phyloP scores from a whole-genome alignment of 192 early-diverging fungal genomes.

The Coemansia sp. region DNA sequence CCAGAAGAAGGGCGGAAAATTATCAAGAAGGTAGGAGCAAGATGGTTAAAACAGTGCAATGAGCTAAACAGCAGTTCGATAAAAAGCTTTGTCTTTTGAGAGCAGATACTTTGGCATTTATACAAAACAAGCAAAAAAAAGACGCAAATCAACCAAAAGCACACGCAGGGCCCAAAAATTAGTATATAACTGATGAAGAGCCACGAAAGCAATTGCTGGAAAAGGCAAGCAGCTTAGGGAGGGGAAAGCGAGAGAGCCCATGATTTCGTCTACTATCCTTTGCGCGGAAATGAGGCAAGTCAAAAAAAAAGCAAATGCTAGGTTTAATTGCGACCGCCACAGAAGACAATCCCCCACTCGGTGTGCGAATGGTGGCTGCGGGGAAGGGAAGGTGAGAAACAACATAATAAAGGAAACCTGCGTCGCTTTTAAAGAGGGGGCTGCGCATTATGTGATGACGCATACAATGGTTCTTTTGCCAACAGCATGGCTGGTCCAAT shows the following conservation, averaged over 20 bases:
- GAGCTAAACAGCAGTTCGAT: not conserved
- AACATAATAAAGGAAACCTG: no score
- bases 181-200: no score
- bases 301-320: not conserved
- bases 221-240: not conserved
- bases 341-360: not conserved
- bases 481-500: not conserved
- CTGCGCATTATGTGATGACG: slow-evolving; percentile 5
- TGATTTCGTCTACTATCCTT: not conserved
- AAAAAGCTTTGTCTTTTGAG: not conserved
- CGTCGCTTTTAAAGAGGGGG: no score
- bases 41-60: not conserved
- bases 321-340: slow-evolving; percentile 10
- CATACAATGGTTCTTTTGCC: no score
- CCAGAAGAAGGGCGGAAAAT: not conserved
- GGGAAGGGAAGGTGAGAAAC: not conserved
- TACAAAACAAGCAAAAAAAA: not conserved
- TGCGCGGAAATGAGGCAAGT: not conserved
- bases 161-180: no score
- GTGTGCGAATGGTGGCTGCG: slow-evolving; percentile 1
- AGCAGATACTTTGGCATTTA: not conserved
- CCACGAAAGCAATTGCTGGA: not conserved
- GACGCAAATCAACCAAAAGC: not conserved
- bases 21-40: no score
- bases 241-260: not conserved